Evolutionary conservation across 805 yeast species (phyloP), one percentile per base, ranked within the genome.

Genomic region (Spathaspora passalidarum): DNA sequence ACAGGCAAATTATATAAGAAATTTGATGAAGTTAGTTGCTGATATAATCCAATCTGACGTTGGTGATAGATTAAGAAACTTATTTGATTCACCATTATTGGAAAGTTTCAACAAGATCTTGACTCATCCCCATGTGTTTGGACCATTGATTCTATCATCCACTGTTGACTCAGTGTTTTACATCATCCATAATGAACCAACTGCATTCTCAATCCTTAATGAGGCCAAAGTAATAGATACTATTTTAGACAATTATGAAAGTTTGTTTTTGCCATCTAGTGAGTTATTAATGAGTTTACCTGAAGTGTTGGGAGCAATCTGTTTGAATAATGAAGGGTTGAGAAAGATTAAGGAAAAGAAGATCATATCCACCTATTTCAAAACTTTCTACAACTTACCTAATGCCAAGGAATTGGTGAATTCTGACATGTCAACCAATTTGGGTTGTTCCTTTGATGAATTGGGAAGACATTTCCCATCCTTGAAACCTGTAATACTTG

Each of bases 151-250:
- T 11, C 61, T 87, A 11, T 71, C 87, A 0, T 70, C 79, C 18
- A 76, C 87, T 0, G 61, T 91, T 32, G 84, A 81, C 49, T 77
- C 84, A 10, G 74, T 89, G 17, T 77, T 84, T 35, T 76, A 77
- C 10, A 87, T 89, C 48, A 81, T 91, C 22, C 92, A 91, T 59
- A 86, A 85, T 53, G 97, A 92, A 56, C 97, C 97, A 7, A 89
- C 97, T 0, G 88, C 96, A 3, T 91, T 77, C 56, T 76, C 86
- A 2, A 82, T 91, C 36, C 72, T 91, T 52, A 82, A 80, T 35
- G 98, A 91, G 60, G 84, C 95, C 0, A 79, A 80, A 0, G 80
- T 87, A 1, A 80, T 91, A 32, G 85, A 84, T 40, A 68, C 79
- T 2, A 73, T 90, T 32, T 61, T 90, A 42, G 74, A 75, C 9